phyloP scores from a whole-genome alignment of 116 monocot species.

The Papilionanthe hybrid region DNA sequence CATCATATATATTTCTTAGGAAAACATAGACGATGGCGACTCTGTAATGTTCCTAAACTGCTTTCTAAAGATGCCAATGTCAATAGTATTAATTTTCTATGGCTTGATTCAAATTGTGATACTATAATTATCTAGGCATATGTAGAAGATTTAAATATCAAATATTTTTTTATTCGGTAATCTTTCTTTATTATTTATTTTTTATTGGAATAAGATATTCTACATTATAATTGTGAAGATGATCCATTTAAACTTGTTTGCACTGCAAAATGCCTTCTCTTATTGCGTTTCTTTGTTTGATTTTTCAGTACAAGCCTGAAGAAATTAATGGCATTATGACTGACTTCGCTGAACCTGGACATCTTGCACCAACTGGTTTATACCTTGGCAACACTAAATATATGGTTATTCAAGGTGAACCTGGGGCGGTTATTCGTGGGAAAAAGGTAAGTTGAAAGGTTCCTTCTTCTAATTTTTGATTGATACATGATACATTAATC shows the following conservation, averaged over 20 bases:
- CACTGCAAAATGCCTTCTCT: background rate
- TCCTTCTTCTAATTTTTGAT: background rate
- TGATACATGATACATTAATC: background rate
- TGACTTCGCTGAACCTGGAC: conserved; percentile 56
- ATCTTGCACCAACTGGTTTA: conserved; percentile 68
- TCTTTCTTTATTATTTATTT: background rate
- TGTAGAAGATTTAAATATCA: background rate
- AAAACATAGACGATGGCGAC: background rate
- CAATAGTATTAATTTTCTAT: too few species aligned
- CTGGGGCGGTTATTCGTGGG: conserved; percentile 69
- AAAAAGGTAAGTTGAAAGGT: conserved; percentile 42
- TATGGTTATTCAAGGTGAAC: conserved; percentile 80
- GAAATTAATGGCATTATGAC: conserved; percentile 48
- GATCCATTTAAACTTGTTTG: background rate
- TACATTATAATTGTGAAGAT: background rate
- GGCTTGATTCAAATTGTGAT: too few species aligned
- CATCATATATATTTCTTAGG: background rate
- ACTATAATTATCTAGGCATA: background rate
- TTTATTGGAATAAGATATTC: background rate
- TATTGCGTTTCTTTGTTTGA: background rate
- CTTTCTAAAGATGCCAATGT: background rate
- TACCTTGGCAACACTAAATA: conserved; percentile 52
- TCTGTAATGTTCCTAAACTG: background rate
- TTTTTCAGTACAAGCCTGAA: conserved; percentile 37
- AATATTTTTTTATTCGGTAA: background rate